phyloP scores from a whole-genome alignment of 768 basidiomycete genomes.

The Pholiota molesta region DNA sequence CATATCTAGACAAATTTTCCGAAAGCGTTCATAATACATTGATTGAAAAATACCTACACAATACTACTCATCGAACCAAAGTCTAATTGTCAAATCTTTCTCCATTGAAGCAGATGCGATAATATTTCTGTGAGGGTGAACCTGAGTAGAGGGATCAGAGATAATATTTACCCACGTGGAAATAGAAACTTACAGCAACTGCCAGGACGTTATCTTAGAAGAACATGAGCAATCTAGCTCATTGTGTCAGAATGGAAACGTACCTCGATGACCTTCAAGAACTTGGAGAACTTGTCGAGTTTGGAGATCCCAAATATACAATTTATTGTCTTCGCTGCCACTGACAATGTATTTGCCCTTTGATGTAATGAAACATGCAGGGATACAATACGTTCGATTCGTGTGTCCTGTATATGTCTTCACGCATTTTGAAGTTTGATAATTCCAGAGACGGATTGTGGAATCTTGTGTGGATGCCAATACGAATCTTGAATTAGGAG shows the following conservation, averaged over 20 bases:
- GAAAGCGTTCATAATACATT: neutral
- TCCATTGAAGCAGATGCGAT: constrained; percentile 92
- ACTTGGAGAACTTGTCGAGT: constrained; percentile 74
- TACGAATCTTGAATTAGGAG: constrained; percentile 89
- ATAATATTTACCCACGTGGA: constrained; percentile 10
- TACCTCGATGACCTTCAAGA: constrained; percentile 83
- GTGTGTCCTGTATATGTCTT: constrained; percentile 91
- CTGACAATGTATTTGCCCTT: constrained; percentile 75
- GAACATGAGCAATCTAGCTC: constrained; percentile 7
- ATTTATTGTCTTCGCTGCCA: constrained; percentile 88
- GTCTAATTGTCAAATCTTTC: constrained; percentile 80
- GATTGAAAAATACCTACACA: neutral
- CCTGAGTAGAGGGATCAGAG: constrained; percentile 41
- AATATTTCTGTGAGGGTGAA: constrained; percentile 72
- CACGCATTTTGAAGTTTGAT: constrained; percentile 85
- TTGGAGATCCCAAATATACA: constrained; percentile 91
- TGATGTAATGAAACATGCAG: constrained; percentile 64
- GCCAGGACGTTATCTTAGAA: constrained; percentile 68
- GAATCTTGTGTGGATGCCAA: constrained; percentile 94
- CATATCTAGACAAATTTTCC: neutral
- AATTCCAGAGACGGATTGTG: constrained; percentile 93
- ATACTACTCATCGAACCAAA: constrained; percentile 67
- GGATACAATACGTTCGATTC: constrained; percentile 84
- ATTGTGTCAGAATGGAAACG: constrained; percentile 4
- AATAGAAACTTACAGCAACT: constrained; percentile 59